Percentiles rank a stretch among this genome's conserved stretches.
Evolutionary conservation across 768 basidiomycete species (phyloP).

Genomic region (Phylloporus arenicola): DNA sequence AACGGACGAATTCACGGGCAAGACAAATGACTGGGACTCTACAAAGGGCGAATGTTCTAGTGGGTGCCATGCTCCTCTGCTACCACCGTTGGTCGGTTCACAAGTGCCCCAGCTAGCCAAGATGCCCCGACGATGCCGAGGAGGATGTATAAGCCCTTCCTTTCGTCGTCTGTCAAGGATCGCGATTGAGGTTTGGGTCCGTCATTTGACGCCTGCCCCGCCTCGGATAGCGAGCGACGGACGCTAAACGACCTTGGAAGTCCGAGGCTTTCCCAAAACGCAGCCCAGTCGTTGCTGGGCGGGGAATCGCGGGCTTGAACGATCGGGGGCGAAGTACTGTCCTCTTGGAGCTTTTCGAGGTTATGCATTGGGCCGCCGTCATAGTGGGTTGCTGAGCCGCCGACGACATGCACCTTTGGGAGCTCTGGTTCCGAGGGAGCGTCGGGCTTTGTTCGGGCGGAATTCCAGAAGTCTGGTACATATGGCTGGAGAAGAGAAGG

Average conservation of each 20-base stretch:
- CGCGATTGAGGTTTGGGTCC: constrained; percentile 23
- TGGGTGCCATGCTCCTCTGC: constrained; percentile 10
- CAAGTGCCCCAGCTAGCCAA: constrained; percentile 39
- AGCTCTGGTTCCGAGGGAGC: constrained; percentile 20
- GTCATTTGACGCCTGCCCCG: constrained; percentile 7
- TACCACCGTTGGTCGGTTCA: constrained; percentile 11
- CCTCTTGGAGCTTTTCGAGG: constrained; percentile 26
- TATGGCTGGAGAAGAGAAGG: constrained; percentile 43
- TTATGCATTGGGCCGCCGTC: constrained; percentile 45
- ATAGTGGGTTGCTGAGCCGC: constrained; percentile 42
- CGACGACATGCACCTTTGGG: constrained; percentile 50
- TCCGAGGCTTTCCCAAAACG: constrained; percentile 35
- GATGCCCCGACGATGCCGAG: constrained; percentile 46
- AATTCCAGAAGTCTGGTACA: constrained; percentile 54
- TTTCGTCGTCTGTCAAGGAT: constrained; percentile 40
- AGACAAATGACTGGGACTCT: not conserved
- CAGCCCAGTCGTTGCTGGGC: constrained; percentile 21
- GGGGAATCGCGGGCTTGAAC: constrained; percentile 10
- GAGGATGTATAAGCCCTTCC: constrained; percentile 43
- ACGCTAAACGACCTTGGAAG: constrained; percentile 30
- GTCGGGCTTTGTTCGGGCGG: constrained; percentile 35
- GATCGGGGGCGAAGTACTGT: not conserved
- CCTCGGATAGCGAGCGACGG: constrained; percentile 13
- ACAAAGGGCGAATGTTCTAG: constrained; percentile 13
- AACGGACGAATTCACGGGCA: not conserved